Base-by-base conservation (phyloP, 208 protist species). In the Trypanosoma vivax region DNA sequence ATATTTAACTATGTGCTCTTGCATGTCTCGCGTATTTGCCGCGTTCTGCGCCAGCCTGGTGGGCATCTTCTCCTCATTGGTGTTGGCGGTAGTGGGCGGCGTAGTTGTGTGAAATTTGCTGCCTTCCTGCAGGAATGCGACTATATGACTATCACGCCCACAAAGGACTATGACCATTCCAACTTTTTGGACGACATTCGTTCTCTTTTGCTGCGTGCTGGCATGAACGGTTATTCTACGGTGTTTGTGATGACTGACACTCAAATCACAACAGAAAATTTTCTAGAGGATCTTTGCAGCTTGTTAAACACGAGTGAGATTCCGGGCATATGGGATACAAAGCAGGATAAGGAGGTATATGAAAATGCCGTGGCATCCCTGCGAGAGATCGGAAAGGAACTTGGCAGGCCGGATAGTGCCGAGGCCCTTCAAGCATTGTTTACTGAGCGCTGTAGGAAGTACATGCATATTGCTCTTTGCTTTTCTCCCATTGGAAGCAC, bases 231-330 rank as follows among this genome's bases (percentile, higher is more conserved):
- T 16, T 92, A 96, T 46, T 73, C 83, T 11, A 96, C 88, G 2
- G 94, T 97, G 24, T 99, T 98, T 62, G 80, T 99, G 16, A 73
- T 99, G 52, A 83, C 77, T 28, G 97, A 99, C 72, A 92, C 88
- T 34, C 96, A 99, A 66, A 96, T 99, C 55, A 88, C 92, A 29
- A 73, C 87, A 25, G 90, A 98, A 53, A 65, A 77, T 11, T 97
- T 98, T 52, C 66, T 99, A 1, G 97, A 99, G 65, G 97, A 99
- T 67, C 88, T 99, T 29, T 98, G 97, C 76, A 97, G 87, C 51
- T 61, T 99, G 23, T 79, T 99, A 23, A 98, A 98, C 78, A 94
- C 85, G 10, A 96, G 97, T 28, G 94, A 98, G 73, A 86, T 98
- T n/a, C 93, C 93, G 9, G 90, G 89, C 13, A 65, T 98, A 37